Evolutionary conservation across 2,329 filamentous ascomycete species (phyloP).

Genomic region (Colletotrichum chlorophyti): DNA sequence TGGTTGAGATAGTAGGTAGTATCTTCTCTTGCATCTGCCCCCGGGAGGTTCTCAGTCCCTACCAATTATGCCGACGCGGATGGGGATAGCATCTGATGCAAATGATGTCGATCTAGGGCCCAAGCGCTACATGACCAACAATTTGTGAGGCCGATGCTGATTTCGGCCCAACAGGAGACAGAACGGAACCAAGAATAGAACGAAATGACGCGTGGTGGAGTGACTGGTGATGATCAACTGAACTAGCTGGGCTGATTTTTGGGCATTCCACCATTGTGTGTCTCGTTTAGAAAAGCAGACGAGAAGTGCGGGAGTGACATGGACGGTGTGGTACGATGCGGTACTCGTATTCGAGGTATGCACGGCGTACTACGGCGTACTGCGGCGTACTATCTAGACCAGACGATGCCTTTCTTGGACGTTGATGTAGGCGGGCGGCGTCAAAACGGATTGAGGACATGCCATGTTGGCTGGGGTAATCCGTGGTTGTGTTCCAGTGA

Average conservation of each 20-base stretch:
- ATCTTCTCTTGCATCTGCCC: neutral
- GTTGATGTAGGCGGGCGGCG: no score
- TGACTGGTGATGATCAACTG: constrained; percentile 2
- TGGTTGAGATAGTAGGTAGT: neutral
- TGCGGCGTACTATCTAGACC: no score
- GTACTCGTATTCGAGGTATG: constrained; percentile 2
- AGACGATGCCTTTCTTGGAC: no score
- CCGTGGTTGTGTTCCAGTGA: constrained; percentile 14
- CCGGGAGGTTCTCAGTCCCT: no score
- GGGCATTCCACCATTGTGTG: constrained; percentile 4
- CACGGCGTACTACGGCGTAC: no score
- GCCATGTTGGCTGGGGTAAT: no score
- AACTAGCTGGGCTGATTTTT: constrained; percentile 13
- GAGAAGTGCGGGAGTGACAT: neutral
- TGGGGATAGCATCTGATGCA: neutral
- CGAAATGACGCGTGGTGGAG: neutral
- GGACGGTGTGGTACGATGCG: neutral
- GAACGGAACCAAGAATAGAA: constrained; percentile 4
- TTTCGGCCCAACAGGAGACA: neutral
- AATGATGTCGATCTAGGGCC: neutral
- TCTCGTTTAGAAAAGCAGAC: no score
- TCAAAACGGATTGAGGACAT: no score
- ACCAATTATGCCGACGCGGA: neutral
- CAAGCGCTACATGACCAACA: neutral
- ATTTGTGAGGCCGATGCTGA: neutral